phyloP scores from a whole-genome alignment of 768 basidiomycete species.

The Lactarius deliciosus region DNA sequence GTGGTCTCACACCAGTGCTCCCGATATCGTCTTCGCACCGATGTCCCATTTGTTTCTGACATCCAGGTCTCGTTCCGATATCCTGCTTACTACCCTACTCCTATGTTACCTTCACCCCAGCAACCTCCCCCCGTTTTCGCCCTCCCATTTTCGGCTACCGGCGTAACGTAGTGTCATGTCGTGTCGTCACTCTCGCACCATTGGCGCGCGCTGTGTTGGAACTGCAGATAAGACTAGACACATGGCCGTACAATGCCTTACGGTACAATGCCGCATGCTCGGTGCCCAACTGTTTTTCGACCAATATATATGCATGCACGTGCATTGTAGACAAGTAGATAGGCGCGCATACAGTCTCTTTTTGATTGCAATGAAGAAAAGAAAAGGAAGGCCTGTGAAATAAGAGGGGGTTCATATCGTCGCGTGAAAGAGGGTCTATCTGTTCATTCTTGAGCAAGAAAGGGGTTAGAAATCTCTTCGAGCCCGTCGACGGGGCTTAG shows the following conservation, averaged over 20 bases:
- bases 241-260: slow-evolving; percentile 1
- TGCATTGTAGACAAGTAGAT: slow-evolving; percentile 15
- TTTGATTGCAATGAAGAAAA: slow-evolving; percentile 10
- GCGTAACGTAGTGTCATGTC: slow-evolving; percentile 3
- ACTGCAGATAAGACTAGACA: slow-evolving; percentile 4
- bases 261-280: not conserved
- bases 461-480: slow-evolving; percentile 92
- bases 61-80: slow-evolving; percentile 20
- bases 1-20: slow-evolving; percentile 13
- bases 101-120: not conserved
- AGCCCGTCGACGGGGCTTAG: slow-evolving; percentile 94
- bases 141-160: not conserved
- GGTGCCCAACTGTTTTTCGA: not conserved
- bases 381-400: not conserved
- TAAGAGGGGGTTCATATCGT: not conserved
- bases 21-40: slow-evolving; percentile 10
- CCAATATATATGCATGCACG: slow-evolving; percentile 11
- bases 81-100: slow-evolving; percentile 11
- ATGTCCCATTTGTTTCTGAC: slow-evolving; percentile 12
- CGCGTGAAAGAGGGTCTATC: not conserved
- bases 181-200: not conserved
- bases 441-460: slow-evolving; percentile 62
- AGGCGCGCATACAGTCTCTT: slow-evolving; percentile 7
- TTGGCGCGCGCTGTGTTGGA: slow-evolving; percentile 3
- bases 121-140: not conserved